These are phyloP conservation scores for Angomonas desouzai DNA, from an alignment of 208 protist species.

Conservation along the genomic window DNA sequence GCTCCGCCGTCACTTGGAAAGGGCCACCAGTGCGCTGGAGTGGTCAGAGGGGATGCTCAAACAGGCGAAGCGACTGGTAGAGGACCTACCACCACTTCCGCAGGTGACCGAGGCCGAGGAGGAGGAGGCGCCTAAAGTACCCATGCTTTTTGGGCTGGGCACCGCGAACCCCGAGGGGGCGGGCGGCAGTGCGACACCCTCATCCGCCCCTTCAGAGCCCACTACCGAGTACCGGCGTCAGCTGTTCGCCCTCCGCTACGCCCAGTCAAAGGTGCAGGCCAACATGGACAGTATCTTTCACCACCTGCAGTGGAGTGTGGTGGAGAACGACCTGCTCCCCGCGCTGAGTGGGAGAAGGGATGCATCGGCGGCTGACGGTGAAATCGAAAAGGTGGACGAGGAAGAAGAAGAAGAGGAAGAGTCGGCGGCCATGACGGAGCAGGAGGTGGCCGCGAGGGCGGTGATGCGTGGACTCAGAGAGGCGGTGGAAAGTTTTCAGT, in stretches of 20 bases:
- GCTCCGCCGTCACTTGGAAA: constrained; percentile 44
- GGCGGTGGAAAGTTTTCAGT: constrained; percentile 66
- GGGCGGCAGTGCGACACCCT: background rate
- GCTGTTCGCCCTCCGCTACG: constrained; percentile 45
- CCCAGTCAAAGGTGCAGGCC: constrained; percentile 51
- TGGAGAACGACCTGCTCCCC: constrained; percentile 50
- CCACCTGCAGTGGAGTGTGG: constrained; percentile 57
- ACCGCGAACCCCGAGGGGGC: background rate
- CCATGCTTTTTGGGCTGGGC: background rate
- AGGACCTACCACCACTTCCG: background rate
- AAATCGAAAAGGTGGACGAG: constrained; percentile 18
- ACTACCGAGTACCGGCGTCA: constrained; percentile 19
- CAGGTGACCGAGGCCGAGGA: background rate
- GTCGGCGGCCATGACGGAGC: constrained; percentile 17
- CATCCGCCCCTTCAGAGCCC: background rate
- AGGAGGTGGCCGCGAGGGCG: constrained; percentile 28
- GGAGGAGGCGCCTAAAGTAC: background rate
- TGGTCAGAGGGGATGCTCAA: constrained; percentile 36
- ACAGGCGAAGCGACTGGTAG: background rate
- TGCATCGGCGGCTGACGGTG: background rate
- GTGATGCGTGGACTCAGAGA: constrained; percentile 51
- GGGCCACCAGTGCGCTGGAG: constrained; percentile 46
- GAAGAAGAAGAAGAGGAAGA: constrained; percentile 19
- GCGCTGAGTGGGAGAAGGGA: constrained; percentile 12
- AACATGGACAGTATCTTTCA: constrained; percentile 72